Percentiles rank a stretch among this genome's conserved stretches.
Conservation (phyloP, 1,139 yeast species). For the Saccharomyces uvarum region DNA sequence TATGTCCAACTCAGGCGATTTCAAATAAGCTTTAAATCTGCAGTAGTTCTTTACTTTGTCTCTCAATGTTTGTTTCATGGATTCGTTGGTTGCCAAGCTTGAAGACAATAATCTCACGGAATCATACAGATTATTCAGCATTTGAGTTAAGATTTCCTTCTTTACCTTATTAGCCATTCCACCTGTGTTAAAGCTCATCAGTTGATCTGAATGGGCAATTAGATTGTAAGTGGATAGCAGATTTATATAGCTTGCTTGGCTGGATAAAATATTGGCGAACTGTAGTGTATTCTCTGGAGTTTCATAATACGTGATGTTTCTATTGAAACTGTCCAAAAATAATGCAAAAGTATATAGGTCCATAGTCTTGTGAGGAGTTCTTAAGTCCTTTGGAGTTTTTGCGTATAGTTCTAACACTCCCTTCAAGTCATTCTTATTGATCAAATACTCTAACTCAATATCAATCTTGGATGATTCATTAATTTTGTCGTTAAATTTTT, state of each 20-base stretch:
- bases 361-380: slow-evolving; percentile 14
- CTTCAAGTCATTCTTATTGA: slow-evolving; percentile 18
- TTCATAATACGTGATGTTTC: slow-evolving; percentile 5
- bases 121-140: slow-evolving; percentile 26
- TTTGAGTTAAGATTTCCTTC: slow-evolving; percentile 21
- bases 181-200: slow-evolving; percentile 5
- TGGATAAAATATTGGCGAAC: slow-evolving; percentile 26
- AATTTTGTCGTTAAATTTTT: slow-evolving; percentile 16
- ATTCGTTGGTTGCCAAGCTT: slow-evolving; percentile 4
- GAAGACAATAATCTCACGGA: slow-evolving; percentile 16
- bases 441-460: slow-evolving; percentile 23
- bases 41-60: slow-evolving; percentile 21
- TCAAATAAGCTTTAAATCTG: slow-evolving; percentile 24
- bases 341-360: slow-evolving; percentile 24
- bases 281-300: slow-evolving; percentile 24
- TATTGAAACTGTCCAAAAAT: slow-evolving; percentile 22
- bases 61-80: slow-evolving; percentile 7
- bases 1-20: slow-evolving; percentile 15
- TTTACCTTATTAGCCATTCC: slow-evolving; percentile 11
- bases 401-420: slow-evolving; percentile 19
- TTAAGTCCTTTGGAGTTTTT: slow-evolving; percentile 6
- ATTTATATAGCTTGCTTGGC: slow-evolving; percentile 17
- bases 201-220: slow-evolving; percentile 8
- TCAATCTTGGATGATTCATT: slow-evolving; percentile 10
- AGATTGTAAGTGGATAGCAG: slow-evolving; percentile 19